phyloP scores from a whole-genome alignment of 2,329 filamentous ascomycete genomes.

The Coniella lustricola region DNA sequence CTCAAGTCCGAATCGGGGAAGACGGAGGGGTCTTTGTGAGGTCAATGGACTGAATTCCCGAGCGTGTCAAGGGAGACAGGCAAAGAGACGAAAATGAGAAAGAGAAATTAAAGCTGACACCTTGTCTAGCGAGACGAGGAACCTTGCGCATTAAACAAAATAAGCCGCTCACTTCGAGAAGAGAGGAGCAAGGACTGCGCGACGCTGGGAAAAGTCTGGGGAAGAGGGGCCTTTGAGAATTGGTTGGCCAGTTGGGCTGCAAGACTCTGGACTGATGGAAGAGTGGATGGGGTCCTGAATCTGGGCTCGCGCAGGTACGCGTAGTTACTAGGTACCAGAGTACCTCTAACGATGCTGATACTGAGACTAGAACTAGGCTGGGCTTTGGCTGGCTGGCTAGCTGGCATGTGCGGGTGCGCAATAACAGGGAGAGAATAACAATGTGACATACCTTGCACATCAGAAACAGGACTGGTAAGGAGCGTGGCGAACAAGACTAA shows the following conservation, averaged over 20 bases:
- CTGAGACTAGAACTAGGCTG: no score
- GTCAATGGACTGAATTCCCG: background rate
- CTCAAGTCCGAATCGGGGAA: slow-evolving; percentile 1
- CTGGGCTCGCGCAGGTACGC: background rate
- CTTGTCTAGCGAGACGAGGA: slow-evolving; percentile 2
- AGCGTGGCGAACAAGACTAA: background rate
- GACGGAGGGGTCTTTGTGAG: slow-evolving; percentile 4
- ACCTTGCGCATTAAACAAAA: slow-evolving; percentile 10
- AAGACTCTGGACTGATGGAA: background rate
- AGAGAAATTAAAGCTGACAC: slow-evolving; percentile 4
- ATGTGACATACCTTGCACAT: slow-evolving; percentile 1
- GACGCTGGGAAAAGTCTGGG: background rate
- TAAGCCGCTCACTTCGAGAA: background rate
- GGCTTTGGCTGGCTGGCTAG: background rate
- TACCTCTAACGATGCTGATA: background rate
- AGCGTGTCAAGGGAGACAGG: background rate
- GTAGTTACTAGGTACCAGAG: background rate
- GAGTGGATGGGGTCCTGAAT: no score
- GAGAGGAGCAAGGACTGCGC: background rate
- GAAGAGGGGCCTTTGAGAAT: no score
- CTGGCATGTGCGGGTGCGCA: background rate
- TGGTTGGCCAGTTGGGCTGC: background rate
- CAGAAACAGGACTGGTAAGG: background rate
- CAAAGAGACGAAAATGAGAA: background rate
- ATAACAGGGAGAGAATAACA: slow-evolving; percentile 1